A percentile compares a stretch with the other conserved stretches of the same genome.
Evolutionary conservation across 345 rosid species (phyloP).

Genomic region (Pistacia integerrima): DNA sequence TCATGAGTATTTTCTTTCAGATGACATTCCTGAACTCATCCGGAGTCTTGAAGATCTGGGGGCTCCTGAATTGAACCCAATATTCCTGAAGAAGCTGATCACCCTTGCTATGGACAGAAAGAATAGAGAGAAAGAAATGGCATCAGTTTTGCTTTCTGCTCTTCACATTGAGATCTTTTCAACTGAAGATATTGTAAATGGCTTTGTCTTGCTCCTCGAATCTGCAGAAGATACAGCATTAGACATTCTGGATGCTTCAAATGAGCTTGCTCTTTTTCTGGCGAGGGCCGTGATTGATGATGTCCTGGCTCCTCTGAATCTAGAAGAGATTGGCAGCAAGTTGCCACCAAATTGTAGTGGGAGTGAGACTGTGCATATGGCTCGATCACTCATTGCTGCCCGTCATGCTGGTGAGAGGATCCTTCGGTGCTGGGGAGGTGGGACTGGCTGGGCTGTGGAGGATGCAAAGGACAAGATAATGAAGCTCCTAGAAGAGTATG

Average conservation of each 20-base stretch:
- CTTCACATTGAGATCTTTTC: conserved; percentile 97
- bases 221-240: conserved; percentile 95
- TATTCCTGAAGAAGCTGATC: conserved; percentile 85
- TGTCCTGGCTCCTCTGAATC: conserved; percentile 85
- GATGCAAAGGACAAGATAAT: conserved; percentile 98
- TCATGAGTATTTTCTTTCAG: conserved; percentile 95
- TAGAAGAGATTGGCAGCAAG: conserved; percentile 79
- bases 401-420: conserved; percentile 98
- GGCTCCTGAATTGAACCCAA: conserved; percentile 68
- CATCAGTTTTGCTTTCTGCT: conserved; percentile 89
- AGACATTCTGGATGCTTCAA: conserved; percentile 94
- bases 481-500: conserved; percentile 92
- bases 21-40: conserved; percentile 96
- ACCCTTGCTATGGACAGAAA: conserved; percentile 97
- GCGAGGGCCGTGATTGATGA: conserved; percentile 98
- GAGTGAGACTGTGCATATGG: conserved; percentile 75
- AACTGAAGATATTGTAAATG: conserved; percentile 82
- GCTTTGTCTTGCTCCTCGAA: conserved; percentile 91
- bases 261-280: conserved; percentile 93
- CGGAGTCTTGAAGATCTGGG: conserved; percentile 85
- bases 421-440: conserved; percentile 99
- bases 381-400: conserved; percentile 79
- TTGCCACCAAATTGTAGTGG: conserved; percentile 85
- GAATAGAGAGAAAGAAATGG: conserved; percentile 99
- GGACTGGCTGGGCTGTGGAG: conserved; percentile 98